Conservation (phyloP, 768 basidiomycete species). For the Daedaleopsis sinensis region DNA sequence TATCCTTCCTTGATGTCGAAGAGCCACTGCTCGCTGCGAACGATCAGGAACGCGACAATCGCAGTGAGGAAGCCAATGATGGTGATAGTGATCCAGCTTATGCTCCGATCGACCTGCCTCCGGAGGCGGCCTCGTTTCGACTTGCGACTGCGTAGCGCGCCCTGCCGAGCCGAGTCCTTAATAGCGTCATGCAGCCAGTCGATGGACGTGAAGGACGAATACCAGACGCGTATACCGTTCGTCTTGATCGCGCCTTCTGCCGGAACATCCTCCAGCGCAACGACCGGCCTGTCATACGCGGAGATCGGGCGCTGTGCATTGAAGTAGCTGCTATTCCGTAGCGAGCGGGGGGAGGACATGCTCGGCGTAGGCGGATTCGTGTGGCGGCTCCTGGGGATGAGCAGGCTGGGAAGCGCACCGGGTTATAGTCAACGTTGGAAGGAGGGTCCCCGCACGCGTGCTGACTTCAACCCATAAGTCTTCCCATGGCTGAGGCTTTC, state of each 20-base stretch:
- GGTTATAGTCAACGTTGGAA: background rate
- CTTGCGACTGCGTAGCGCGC: slow-evolving; percentile 67
- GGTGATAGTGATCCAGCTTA: slow-evolving; percentile 91
- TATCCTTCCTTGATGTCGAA: slow-evolving; percentile 95
- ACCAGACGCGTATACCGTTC: slow-evolving; percentile 93
- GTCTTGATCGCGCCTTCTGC: slow-evolving; percentile 62
- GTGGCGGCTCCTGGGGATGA: slow-evolving; percentile 30
- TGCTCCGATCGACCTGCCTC: slow-evolving; percentile 70
- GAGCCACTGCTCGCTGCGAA: slow-evolving; percentile 83
- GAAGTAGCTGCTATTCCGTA: slow-evolving; percentile 35
- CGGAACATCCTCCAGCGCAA: slow-evolving; percentile 32
- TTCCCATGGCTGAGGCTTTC: too few relatives aligned
- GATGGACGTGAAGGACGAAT: slow-evolving; percentile 86
- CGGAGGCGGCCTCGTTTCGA: slow-evolving; percentile 69
- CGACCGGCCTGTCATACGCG: slow-evolving; percentile 63
- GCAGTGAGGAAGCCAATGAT: slow-evolving; percentile 88
- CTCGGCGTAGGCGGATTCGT: slow-evolving; percentile 40
- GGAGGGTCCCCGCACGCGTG: background rate
- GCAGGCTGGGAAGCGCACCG: slow-evolving; percentile 36
- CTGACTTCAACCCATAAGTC: too few relatives aligned
- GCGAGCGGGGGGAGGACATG: slow-evolving; percentile 36
- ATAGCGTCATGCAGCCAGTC: slow-evolving; percentile 98
- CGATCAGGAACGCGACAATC: slow-evolving; percentile 82
- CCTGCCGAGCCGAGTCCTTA: slow-evolving; percentile 86
- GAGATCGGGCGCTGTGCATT: slow-evolving; percentile 66